Evolutionary conservation across 257 asterid species (phyloP).

Genomic region (Cinchona pubescens): DNA sequence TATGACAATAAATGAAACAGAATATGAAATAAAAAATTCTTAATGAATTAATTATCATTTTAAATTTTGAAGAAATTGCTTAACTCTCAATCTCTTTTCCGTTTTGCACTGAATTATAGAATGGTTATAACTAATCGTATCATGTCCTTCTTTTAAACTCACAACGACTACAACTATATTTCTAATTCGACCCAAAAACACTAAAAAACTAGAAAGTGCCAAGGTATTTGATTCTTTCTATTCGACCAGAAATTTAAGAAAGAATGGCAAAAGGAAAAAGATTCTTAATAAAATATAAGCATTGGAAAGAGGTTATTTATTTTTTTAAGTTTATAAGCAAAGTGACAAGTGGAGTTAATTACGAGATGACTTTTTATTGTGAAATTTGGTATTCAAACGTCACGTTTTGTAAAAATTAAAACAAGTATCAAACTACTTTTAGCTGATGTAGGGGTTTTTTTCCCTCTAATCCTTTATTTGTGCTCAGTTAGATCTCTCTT

Average conservation of each 20-base stretch:
- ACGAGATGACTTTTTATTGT: too few relatives aligned
- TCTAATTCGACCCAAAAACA: background rate
- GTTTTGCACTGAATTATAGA: slow-evolving; percentile 29
- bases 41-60: too few relatives aligned
- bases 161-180: background rate
- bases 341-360: too few relatives aligned
- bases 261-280: background rate
- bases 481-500: too few relatives aligned
- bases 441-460: too few relatives aligned
- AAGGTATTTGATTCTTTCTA: background rate
- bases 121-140: slow-evolving; percentile 28
- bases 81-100: background rate
- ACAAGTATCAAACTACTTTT: too few relatives aligned
- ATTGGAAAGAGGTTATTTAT: background rate
- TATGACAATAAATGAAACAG: too few relatives aligned
- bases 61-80: background rate
- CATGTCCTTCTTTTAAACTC: background rate
- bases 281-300: background rate
- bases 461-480: too few relatives aligned
- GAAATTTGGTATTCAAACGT: too few relatives aligned
- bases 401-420: too few relatives aligned
- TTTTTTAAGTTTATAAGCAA: background rate
- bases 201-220: background rate
- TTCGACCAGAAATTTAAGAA: background rate
- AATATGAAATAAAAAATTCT: too few relatives aligned